Percentiles rank a stretch among this genome's conserved stretches.
Conservation (phyloP, 805 yeast genomes). For the Suhomyces sp. region DNA sequence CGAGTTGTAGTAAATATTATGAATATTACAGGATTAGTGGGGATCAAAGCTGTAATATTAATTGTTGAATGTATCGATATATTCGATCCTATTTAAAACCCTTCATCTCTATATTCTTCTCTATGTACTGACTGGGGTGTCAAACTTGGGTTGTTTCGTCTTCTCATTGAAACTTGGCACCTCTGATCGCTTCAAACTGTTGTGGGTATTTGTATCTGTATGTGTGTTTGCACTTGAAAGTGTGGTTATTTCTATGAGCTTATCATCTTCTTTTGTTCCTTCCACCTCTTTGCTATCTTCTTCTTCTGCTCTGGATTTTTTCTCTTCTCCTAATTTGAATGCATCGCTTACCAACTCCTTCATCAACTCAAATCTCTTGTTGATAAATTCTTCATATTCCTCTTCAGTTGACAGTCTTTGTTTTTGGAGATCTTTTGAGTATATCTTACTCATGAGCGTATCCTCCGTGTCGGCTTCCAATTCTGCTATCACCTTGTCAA, state of each 20-base stretch:
- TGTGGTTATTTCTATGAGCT: too few species aligned
- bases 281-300: conserved; percentile 2
- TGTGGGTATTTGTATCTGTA: too few species aligned
- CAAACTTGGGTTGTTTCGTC: conserved; percentile 1
- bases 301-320: conserved; percentile 1
- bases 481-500: conserved; percentile 34
- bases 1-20: too few species aligned
- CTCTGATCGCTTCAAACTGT: conserved; percentile 1
- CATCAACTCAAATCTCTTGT: conserved; percentile 10
- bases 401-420: conserved; percentile 20
- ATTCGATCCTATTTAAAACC: too few species aligned
- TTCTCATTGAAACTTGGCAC: conserved; percentile 3
- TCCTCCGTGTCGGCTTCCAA: conserved; percentile 38
- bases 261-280: neutral
- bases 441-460: conserved; percentile 18
- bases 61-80: too few species aligned
- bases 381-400: conserved; percentile 14
- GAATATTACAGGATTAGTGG: too few species aligned
- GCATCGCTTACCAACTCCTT: conserved; percentile 1
- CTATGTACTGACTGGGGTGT: too few species aligned
- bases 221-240: too few species aligned
- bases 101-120: too few species aligned
- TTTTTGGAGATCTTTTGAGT: conserved; percentile 33
- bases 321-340: conserved; percentile 2
- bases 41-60: too few species aligned